phyloP scores from a whole-genome alignment of 257 asterid genomes.

The Ligustrum vulgare region DNA sequence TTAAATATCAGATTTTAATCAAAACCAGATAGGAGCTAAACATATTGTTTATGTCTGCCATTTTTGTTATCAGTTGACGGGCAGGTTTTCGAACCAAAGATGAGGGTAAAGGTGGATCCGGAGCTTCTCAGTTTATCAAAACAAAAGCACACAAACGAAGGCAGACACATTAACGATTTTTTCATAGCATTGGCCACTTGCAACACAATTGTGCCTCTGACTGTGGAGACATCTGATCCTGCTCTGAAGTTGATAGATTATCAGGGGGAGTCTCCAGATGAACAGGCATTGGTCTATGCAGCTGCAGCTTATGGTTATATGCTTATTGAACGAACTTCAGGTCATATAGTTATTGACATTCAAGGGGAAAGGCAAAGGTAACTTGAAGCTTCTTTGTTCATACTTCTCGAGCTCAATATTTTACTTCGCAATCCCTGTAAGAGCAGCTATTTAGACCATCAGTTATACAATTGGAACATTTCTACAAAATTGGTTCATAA shows the following conservation, averaged over 20 bases:
- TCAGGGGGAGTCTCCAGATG: conserved; percentile 99
- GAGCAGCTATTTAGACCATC: neutral
- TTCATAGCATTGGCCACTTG: conserved; percentile 95
- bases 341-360: conserved; percentile 77
- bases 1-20: too few relatives aligned
- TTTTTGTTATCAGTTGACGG: conserved; percentile 57
- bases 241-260: conserved; percentile 71
- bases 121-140: conserved; percentile 62
- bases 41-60: conserved; percentile 7
- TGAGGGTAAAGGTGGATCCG: conserved; percentile 65
- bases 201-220: conserved; percentile 92
- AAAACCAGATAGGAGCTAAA: conserved; percentile 2
- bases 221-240: conserved; percentile 77
- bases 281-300: conserved; percentile 96
- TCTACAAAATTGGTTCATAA: neutral
- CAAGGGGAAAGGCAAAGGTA: conserved; percentile 94
- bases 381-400: conserved; percentile 17
- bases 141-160: conserved; percentile 52
- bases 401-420: conserved; percentile 11
- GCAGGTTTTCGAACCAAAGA: conserved; percentile 70
- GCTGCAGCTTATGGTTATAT: conserved; percentile 94
- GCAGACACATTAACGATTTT: conserved; percentile 60
- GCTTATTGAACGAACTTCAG: conserved; percentile 95
- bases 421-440: conserved; percentile 4
- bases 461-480: conserved; percentile 5